Base-by-base conservation (phyloP, 345 rosid genomes). In the Microthlaspi erraticum region DNA sequence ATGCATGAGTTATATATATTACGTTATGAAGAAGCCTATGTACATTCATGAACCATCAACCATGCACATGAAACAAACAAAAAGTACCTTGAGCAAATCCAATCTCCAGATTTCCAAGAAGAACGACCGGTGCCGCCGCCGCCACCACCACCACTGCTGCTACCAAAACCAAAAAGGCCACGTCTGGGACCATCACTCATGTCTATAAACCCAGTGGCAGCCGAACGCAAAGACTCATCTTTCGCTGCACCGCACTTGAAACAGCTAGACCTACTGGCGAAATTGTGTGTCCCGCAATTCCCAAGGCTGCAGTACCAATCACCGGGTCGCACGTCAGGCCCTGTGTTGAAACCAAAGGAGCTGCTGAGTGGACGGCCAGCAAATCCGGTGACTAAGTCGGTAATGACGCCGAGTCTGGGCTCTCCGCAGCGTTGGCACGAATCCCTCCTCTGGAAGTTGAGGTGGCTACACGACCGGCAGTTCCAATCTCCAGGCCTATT, bases 401-500 rank as follows among this genome's bases (percentile, higher is more conserved):
- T 23, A 80, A 61, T 75, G 39, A 71, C 73, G 0, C 87, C 81
- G 0, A 71, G 45, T 56, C 77, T 78, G 0, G 82, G 80, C 44
- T 82, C 88, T 33, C 85, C 63, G 20, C 98, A 93, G 9, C 96
- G 87, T 68, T 87, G 98, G 83, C 98, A 93, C 0, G 88, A 79
- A 34, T 87, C 96, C 39, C 97, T 78, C 48, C 96, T 77, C 39
- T 90, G 97, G 81, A 93, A 90, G 82, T 93, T 93, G 58, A 90
- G 78, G 83, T 88, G 87, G 73, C 76, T 83, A 83, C 98, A 93
- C 33, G 87, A 80, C 75, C 86, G 77, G 80, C 98, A 93, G 79
- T 87, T 90, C 98, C 98, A 93, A 54, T 90, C 98, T 51, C 98
- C 97, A 7, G 96, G 92, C 73, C 98, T 84, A 76, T 75, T 93